Evolutionary conservation across 78 protist genomes (phyloP), one percentile per base, ranked within the genome.

Genomic region (slime mould (Dictyostelium discoideum)): DNA sequence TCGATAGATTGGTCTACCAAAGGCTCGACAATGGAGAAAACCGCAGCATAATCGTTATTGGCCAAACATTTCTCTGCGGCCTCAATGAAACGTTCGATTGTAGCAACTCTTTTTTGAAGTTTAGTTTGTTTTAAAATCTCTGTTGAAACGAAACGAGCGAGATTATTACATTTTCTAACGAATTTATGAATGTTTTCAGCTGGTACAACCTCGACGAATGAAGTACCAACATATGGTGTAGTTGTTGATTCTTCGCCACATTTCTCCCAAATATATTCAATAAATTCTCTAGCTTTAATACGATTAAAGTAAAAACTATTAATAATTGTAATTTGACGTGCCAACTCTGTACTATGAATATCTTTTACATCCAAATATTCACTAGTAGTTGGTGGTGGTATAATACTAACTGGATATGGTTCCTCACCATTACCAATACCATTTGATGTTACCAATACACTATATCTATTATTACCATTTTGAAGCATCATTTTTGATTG

Each of bases 361-460:
- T 90, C 95, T 2, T 57, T 85, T 37, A 90, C 48, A n/a, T 90
- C 95, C 22, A 90, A 82, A 50, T 90, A 90, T 26, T 90, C 95
- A 20, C 63, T 40, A 0, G 11, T 37, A 5, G 44, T 79, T 50
- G 40, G 82, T 24, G 95, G 95, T 82, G 95, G 95, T 20, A 90
- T 67, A 39, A 90, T 82, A 48, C 88, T 82, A 24, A 85, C 76
- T 29, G 95, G 95, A 77, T 78, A 90, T 22, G 72, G 82, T 2
- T 50, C 73, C 22, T 74, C 48, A 74, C 81, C 81, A 74, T 74
- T 74, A 20, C 69, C 69, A 60, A 60, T 60, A 60, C 69, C 69
- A 60, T 60, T 60, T 16, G 69, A 16, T 60, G 69, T 60, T 60
- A 60, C 69, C 26, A 60, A 60, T 20, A 60, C 26, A 60, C 69